Evolutionary conservation across 2,329 filamentous ascomycete species (phyloP).

Genomic region (Ophiosphaerella korrae): DNA sequence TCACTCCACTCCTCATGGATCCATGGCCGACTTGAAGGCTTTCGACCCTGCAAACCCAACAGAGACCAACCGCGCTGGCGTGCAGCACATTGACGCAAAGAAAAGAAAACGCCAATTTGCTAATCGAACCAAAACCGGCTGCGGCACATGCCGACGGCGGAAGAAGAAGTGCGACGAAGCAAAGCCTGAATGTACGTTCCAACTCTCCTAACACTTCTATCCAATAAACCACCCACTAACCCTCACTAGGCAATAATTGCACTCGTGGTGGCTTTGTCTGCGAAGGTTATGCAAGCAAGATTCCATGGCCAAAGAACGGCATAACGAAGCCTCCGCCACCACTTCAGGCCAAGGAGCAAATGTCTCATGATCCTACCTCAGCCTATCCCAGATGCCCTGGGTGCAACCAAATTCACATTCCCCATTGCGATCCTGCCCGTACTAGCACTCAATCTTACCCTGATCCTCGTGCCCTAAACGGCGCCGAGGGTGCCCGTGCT

Average conservation of each 20-base stretch:
- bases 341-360: slow-evolving; percentile 79
- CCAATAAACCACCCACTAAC: slow-evolving; percentile 4
- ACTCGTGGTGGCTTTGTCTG: slow-evolving; percentile 87
- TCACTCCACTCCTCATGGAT: slow-evolving; percentile 14
- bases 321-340: slow-evolving; percentile 64
- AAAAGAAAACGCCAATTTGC: slow-evolving; percentile 71
- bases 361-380: slow-evolving; percentile 27
- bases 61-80: slow-evolving; percentile 51
- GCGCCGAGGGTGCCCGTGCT: slow-evolving; percentile 51
- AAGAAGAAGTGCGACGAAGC: slow-evolving; percentile 99
- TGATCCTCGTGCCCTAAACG: slow-evolving; percentile 20
- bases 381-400: slow-evolving; percentile 22
- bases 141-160: slow-evolving; percentile 84
- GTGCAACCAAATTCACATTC: slow-evolving; percentile 32
- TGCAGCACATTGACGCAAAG: slow-evolving; percentile 53
- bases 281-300: slow-evolving; percentile 83
- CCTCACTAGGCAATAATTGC: slow-evolving; percentile 70
- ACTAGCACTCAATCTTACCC: slow-evolving; percentile 27
- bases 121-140: slow-evolving; percentile 94
- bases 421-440: slow-evolving; percentile 34
- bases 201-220: neutral
- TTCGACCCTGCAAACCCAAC: slow-evolving; percentile 28
- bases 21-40: slow-evolving; percentile 13
- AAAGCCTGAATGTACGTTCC: slow-evolving; percentile 82
- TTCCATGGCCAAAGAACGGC: slow-evolving; percentile 78